A percentile compares a stretch with the other conserved stretches of the same genome.
phyloP scores from a whole-genome alignment of 169 alveolate genomes.

The Plasmodium berghei region DNA sequence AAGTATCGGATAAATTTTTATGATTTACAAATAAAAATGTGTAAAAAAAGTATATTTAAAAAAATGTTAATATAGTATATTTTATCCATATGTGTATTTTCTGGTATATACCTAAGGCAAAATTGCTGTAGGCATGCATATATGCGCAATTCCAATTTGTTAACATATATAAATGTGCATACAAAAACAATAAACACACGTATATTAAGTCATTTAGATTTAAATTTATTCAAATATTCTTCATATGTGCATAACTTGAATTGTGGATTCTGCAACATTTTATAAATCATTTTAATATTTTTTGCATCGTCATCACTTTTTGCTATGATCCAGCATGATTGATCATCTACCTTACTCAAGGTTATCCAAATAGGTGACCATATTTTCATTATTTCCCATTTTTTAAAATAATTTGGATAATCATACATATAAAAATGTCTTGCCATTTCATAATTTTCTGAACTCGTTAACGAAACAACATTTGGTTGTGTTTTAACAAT shows the following conservation, averaged over 20 bases:
- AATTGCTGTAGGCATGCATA: background rate
- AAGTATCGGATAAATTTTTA: too few species aligned
- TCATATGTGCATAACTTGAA: constrained; percentile 85
- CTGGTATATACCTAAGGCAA: too few species aligned
- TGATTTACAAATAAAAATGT: too few species aligned
- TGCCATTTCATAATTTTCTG: constrained; percentile 86
- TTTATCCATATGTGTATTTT: too few species aligned
- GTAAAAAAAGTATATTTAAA: too few species aligned
- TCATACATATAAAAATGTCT: constrained; percentile 89
- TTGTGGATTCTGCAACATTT: constrained; percentile 87
- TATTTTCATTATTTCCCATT: constrained; percentile 91
- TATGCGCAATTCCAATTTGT: background rate
- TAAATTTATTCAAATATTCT: constrained; percentile 75
- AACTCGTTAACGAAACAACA: constrained; percentile 82
- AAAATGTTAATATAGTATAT: too few species aligned
- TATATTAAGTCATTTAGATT: constrained; percentile 15
- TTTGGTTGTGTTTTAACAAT: constrained; percentile 90
- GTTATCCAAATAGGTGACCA: constrained; percentile 92
- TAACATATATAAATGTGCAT: constrained; percentile 5
- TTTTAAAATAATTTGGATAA: constrained; percentile 88
- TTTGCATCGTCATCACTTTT: constrained; percentile 89
- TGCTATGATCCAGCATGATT: constrained; percentile 90
- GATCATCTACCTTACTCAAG: constrained; percentile 85
- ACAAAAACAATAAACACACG: background rate
- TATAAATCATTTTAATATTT: constrained; percentile 84